Evolutionary conservation across 164 flowering plant genomes (phyloP).

Genomic region (Amborella trichopoda): DNA sequence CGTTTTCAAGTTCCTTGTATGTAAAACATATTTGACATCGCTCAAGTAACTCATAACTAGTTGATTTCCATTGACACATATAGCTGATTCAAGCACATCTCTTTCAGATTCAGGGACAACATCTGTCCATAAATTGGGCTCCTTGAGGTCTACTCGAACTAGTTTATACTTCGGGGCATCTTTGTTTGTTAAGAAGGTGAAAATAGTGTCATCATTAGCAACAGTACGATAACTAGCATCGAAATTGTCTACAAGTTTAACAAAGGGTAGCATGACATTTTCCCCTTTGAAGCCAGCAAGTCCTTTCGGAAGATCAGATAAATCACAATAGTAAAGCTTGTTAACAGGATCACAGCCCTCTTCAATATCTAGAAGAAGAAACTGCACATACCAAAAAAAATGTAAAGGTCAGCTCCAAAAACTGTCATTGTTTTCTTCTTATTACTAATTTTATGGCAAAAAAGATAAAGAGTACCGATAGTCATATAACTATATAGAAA

Average conservation of each 20-base stretch:
- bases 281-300: slow-evolving; percentile 46
- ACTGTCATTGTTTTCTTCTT: not conserved
- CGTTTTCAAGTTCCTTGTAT: slow-evolving; percentile 72
- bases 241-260: slow-evolving; percentile 75
- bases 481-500: too few relatives aligned
- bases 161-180: slow-evolving; percentile 88
- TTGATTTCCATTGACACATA: slow-evolving; percentile 62
- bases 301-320: slow-evolving; percentile 61
- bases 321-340: slow-evolving; percentile 80
- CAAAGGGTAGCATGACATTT: slow-evolving; percentile 59
- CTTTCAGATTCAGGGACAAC: slow-evolving; percentile 61
- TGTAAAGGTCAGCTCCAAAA: not conserved
- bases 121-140: slow-evolving; percentile 67
- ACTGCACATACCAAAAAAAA: slow-evolving; percentile 32
- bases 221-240: slow-evolving; percentile 58
- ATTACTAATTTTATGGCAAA: too few relatives aligned
- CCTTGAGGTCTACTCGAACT: slow-evolving; percentile 70
- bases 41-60: slow-evolving; percentile 76
- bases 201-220: slow-evolving; percentile 84
- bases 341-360: slow-evolving; percentile 84
- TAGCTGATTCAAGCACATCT: slow-evolving; percentile 75
- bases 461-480: too few relatives aligned
- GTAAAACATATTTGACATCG: slow-evolving; percentile 78
- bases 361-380: slow-evolving; percentile 41
- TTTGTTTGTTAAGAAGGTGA: slow-evolving; percentile 79